Base-by-base conservation (phyloP, 2,329 filamentous ascomycete genomes). In the Claviceps pusilla region DNA sequence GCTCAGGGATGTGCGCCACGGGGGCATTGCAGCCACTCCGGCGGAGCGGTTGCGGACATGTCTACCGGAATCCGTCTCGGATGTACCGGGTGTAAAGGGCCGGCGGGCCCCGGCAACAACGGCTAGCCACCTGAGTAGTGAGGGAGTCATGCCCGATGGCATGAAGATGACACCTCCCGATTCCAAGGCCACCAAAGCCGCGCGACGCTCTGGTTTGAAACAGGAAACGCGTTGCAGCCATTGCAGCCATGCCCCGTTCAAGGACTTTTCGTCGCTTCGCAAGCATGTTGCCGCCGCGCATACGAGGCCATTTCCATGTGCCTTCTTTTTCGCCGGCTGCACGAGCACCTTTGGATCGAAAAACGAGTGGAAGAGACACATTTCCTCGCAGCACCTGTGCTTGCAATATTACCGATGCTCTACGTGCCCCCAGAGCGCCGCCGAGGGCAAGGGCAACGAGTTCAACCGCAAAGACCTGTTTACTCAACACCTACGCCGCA, bases 391-490 rank as follows among this genome's bases (percentile, higher is more conserved):
- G 61, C 93, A 98, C 69, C 77, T 98, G 28, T 84, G 81, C 59
- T 65, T 84, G 19, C 77, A 78, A 50, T 84, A 78, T 59, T 84
- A 84, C 61, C 76, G 81, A 24, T 84, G 81, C 59, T 83, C 81
- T 0, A 72, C 76, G 2, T 84, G 81, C 56, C 76, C 79, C 0
- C 73, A 76, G 55, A 75, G 69, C 55, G 71, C 72, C 1, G 67
- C 70, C 0, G 78, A 81, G 56, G 77, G 78, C 39, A 80, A 78
- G 58, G 77, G 76, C 4, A 82, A 81, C 57, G 81, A 84, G 66
- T 96, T 96, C 69, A 96, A 96, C 68, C 84, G 91, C 62, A 96
- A 95, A 67, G 91, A 97, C 65, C 79, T 98, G 12, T 98, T 96
- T 67, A 91, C 88, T 0, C 91, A 97, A 65, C 91, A 98, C 63